phyloP scores from a whole-genome alignment of 2,329 filamentous ascomycete genomes.

The Xylaria sp. region DNA sequence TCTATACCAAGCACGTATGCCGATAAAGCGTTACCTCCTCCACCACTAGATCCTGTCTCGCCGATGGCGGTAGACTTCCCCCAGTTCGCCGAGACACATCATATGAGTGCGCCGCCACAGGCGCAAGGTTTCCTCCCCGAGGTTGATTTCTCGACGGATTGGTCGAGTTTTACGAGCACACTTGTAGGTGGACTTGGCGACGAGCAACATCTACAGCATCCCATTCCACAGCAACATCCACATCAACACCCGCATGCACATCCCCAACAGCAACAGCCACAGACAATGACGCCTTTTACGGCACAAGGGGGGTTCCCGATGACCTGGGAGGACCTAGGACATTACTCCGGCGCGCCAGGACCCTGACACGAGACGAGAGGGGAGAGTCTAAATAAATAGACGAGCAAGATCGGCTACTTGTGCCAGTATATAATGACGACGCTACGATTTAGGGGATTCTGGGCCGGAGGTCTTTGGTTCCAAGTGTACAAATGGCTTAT shows the following conservation, averaged over 20 bases:
- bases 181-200: conserved; percentile 26
- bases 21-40: conserved; percentile 40
- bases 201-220: conserved; percentile 18
- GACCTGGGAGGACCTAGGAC: conserved; percentile 36
- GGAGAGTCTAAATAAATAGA: background rate
- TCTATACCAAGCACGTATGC: conserved; percentile 25
- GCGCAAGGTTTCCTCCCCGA: conserved; percentile 31
- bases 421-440: conserved; percentile 8
- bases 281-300: conserved; percentile 19
- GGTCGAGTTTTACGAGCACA: conserved; percentile 39
- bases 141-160: conserved; percentile 37
- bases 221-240: background rate
- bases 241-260: conserved; percentile 3
- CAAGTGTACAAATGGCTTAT: conserved; percentile 12
- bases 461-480: background rate
- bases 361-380: background rate
- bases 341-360: conserved; percentile 23
- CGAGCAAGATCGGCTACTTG: background rate
- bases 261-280: conserved; percentile 8
- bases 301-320: conserved; percentile 32
- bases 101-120: conserved; percentile 2
- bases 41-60: conserved; percentile 36
- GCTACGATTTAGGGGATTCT: conserved; percentile 4
- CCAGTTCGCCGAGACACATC: conserved; percentile 21
- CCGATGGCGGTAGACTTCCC: conserved; percentile 39